phyloP scores from a whole-genome alignment of 2,329 filamentous ascomycete genomes.

The Sordariomycetes sp. region DNA sequence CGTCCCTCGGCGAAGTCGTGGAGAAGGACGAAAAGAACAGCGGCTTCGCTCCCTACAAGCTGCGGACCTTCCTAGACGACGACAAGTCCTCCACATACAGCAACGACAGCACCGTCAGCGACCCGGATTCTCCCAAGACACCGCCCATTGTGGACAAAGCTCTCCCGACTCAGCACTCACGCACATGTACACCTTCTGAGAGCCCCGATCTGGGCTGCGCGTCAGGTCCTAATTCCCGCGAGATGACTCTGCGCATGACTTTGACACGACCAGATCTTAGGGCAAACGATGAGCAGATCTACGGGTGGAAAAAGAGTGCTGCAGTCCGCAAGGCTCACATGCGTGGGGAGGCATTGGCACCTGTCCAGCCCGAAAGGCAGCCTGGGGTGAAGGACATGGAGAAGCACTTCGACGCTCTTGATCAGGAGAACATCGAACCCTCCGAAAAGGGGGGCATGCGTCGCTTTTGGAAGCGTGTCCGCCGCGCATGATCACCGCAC shows the following conservation, averaged over 20 bases:
- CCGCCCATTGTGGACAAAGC: conserved; percentile 37
- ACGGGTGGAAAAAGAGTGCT: conserved; percentile 50
- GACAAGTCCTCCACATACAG: conserved; percentile 47
- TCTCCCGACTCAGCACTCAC: conserved; percentile 16
- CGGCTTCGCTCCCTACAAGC: conserved; percentile 29
- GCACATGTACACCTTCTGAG: conserved; percentile 11
- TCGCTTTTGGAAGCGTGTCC: conserved; percentile 55
- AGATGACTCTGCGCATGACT: conserved; percentile 97
- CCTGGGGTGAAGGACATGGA: conserved; percentile 42
- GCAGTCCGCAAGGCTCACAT: conserved; percentile 33
- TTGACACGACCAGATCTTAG: conserved; percentile 83
- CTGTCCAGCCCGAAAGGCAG: conserved; percentile 21
- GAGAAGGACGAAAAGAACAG: conserved; percentile 6
- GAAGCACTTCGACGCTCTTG: conserved; percentile 41
- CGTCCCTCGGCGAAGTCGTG: conserved; percentile 43
- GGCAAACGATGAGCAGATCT: conserved; percentile 61
- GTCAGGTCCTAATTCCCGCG: conserved; percentile 49
- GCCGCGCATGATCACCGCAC: conserved; percentile 24
- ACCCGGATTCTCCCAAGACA: conserved; percentile 51
- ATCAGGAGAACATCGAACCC: conserved; percentile 30
- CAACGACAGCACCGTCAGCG: conserved; percentile 43
- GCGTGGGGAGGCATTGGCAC: conserved; percentile 22
- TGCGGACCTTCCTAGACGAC: conserved; percentile 49
- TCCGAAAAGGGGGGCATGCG: conserved; percentile 47
- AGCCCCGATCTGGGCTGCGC: no score